A percentile compares a stretch with the other conserved stretches of the same genome.
Evolutionary conservation across 345 rosid genomes (phyloP).

Genomic region (Lepidium africanum): DNA sequence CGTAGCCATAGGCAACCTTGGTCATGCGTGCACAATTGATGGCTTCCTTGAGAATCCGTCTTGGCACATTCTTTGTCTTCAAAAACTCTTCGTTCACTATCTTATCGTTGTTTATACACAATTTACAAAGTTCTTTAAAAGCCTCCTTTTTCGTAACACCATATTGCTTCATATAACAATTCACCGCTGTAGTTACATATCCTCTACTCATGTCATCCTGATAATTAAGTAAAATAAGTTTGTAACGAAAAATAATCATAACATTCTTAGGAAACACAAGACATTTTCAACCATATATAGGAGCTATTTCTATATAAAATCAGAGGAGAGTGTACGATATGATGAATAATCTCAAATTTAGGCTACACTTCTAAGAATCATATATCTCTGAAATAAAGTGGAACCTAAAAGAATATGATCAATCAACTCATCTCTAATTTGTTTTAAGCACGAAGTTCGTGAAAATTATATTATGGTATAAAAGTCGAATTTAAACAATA

Average conservation of each 20-base stretch:
- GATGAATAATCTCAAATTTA: too few species aligned
- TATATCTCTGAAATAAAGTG: too few species aligned
- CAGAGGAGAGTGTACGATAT: too few species aligned
- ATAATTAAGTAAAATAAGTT: neutral
- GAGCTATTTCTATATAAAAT: neutral
- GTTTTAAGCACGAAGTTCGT: too few species aligned
- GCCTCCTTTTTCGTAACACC: neutral
- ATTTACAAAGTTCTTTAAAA: neutral
- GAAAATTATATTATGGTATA: too few species aligned
- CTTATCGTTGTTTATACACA: neutral
- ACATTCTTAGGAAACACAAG: neutral
- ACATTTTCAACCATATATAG: neutral
- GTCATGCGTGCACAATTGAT: conserved; percentile 6
- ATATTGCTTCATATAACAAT: conserved; percentile 17
- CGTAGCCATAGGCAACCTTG: neutral
- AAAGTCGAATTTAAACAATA: too few species aligned
- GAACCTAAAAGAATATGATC: too few species aligned
- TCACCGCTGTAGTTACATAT: neutral
- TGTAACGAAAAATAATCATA: neutral
- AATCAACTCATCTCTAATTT: too few species aligned
- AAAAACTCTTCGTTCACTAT: conserved; percentile 4
- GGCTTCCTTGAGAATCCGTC: neutral
- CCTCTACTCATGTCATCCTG: conserved; percentile 30
- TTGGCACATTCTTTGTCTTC: neutral
- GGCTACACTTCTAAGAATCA: too few species aligned